phyloP scores from a whole-genome alignment of 2,329 filamentous ascomycete species.

The Calonectria fujianensis region DNA sequence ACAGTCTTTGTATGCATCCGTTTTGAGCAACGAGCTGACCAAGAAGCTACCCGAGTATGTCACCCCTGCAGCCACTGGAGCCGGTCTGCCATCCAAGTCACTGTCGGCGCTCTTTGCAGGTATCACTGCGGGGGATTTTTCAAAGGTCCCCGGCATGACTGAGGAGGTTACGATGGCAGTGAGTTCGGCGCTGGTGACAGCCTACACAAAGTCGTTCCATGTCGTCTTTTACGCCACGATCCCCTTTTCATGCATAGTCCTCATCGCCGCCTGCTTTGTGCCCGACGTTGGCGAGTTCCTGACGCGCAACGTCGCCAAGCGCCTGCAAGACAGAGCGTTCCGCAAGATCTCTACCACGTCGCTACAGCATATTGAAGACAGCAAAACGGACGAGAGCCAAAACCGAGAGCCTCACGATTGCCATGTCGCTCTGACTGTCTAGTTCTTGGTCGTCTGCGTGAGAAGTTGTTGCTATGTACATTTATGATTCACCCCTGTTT shows the following conservation, averaged over 20 bases:
- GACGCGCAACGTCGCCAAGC: constrained; percentile 66
- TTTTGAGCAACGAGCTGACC: constrained; percentile 61
- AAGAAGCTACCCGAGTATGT: constrained; percentile 60
- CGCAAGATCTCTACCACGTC: constrained; percentile 34
- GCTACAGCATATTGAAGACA: constrained; percentile 25
- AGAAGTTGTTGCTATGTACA: no score
- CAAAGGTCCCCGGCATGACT: constrained; percentile 59
- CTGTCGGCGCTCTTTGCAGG: constrained; percentile 59
- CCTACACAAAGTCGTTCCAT: constrained; percentile 66
- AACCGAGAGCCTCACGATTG: not conserved
- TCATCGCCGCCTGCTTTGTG: constrained; percentile 61
- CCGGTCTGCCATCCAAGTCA: constrained; percentile 60
- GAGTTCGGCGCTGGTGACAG: constrained; percentile 59
- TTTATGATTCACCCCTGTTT: no score
- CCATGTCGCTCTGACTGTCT: not conserved
- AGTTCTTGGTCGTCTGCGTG: not conserved
- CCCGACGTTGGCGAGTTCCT: constrained; percentile 66
- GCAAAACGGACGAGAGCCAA: not conserved
- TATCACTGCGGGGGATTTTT: constrained; percentile 57
- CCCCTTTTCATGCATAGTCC: constrained; percentile 63
- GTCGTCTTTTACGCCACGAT: constrained; percentile 65
- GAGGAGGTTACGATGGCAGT: constrained; percentile 59
- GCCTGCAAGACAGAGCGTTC: constrained; percentile 57
- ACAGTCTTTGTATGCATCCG: constrained; percentile 60
- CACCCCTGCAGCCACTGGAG: constrained; percentile 57